Evolutionary conservation across 2,329 filamentous ascomycete genomes (phyloP).

Genomic region (Chrysoporthe deuterocubensis): DNA sequence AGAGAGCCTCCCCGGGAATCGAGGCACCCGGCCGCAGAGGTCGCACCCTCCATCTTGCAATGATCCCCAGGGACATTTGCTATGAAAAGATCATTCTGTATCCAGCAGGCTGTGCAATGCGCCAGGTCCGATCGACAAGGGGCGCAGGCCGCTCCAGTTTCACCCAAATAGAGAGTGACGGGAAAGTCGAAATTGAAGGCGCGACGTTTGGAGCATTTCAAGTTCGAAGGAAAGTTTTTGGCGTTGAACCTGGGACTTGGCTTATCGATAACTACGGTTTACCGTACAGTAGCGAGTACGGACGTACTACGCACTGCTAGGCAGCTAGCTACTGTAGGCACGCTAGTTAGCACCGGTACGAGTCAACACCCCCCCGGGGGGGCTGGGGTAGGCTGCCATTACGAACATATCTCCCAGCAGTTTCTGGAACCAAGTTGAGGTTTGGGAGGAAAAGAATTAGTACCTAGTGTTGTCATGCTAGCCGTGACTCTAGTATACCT

Average conservation of each 20-base stretch:
- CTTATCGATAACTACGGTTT: slow-evolving; percentile 9
- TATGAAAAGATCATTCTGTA: slow-evolving; percentile 44
- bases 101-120: not conserved
- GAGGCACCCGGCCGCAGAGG: slow-evolving; percentile 38
- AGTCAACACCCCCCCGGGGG: not conserved
- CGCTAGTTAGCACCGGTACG: not conserved
- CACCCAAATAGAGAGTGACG: not conserved
- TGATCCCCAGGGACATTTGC: slow-evolving; percentile 53
- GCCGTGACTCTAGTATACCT: not conserved
- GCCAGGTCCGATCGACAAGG: slow-evolving; percentile 14
- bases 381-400: not conserved
- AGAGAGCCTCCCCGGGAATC: slow-evolving; percentile 33
- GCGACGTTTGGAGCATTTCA: not conserved
- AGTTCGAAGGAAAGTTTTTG: not conserved
- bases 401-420: not conserved
- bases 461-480: not conserved
- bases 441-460: not conserved
- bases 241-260: not conserved
- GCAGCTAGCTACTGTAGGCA: too few species aligned
- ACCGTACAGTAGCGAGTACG: not conserved
- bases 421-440: too few species aligned
- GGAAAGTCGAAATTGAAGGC: not conserved
- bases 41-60: slow-evolving; percentile 47
- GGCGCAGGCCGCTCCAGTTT: slow-evolving; percentile 6
- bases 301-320: not conserved